Conservation (phyloP, 306 rosid genomes). For the Vigna trinervia region DNA sequence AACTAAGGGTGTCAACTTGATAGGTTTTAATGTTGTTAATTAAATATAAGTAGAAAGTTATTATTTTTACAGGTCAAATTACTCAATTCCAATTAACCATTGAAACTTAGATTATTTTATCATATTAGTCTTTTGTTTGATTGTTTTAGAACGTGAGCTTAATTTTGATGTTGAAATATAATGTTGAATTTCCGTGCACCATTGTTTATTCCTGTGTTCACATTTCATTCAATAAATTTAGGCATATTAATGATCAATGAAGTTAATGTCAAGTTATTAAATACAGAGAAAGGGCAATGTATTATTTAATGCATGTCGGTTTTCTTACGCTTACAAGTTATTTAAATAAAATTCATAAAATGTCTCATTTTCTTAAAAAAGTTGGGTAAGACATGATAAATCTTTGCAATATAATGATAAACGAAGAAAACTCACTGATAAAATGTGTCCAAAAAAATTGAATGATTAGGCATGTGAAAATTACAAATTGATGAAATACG, state of each 20-base stretch:
- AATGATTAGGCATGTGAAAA: no score
- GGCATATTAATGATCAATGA: neutral
- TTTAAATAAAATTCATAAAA: neutral
- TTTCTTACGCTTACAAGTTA: neutral
- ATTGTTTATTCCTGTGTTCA: neutral
- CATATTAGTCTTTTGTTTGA: neutral
- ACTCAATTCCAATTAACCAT: no score
- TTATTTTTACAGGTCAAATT: no score
- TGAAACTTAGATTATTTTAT: neutral
- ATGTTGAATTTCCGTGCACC: neutral
- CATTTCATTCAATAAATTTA: neutral
- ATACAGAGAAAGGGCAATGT: neutral
- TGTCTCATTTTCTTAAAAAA: neutral
- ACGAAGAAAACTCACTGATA: no score
- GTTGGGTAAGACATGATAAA: neutral
- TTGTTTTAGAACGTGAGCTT: neutral
- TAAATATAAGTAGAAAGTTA: no score
- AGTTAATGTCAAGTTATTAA: neutral
- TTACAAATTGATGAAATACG: no score
- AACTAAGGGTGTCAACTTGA: neutral
- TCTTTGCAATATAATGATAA: neutral
- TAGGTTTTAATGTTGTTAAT: no score
- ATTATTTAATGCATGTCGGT: neutral
- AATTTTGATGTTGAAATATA: neutral
- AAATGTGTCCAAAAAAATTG: no score